Percentiles rank a stretch among this genome's conserved stretches.
Conservation (phyloP, 768 basidiomycete genomes). For the Pleurotus tuoliensis region DNA sequence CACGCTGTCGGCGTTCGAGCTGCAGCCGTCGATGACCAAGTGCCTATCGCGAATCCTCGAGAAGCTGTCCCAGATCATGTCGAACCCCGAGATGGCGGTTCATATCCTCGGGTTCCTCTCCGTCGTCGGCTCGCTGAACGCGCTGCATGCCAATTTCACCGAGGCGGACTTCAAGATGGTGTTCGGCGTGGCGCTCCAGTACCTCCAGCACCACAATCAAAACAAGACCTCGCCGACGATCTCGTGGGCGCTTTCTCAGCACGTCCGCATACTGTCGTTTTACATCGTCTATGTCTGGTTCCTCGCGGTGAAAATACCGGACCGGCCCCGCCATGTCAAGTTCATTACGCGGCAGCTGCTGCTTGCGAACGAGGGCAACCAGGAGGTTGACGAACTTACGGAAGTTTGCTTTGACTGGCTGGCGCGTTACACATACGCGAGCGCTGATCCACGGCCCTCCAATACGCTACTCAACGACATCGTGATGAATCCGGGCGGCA, state of each 20-base stretch:
- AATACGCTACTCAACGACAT: conserved; percentile 76
- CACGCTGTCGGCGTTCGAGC: conserved; percentile 82
- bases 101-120: conserved; percentile 92
- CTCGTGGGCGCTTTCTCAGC: conserved; percentile 87
- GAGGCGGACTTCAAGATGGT: conserved; percentile 90
- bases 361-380: conserved; percentile 75
- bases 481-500: conserved; percentile 53
- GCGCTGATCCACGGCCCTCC: conserved; percentile 88
- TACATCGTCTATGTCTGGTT: conserved; percentile 95
- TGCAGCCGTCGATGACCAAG: conserved; percentile 77
- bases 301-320: conserved; percentile 76
- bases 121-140: conserved; percentile 77
- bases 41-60: conserved; percentile 77
- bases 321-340: conserved; percentile 75
- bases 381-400: conserved; percentile 78
- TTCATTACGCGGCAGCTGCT: conserved; percentile 86
- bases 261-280: conserved; percentile 86
- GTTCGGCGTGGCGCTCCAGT: conserved; percentile 90
- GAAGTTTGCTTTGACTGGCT: conserved; percentile 99
- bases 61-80: conserved; percentile 91
- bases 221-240: conserved; percentile 50
- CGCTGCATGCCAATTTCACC: conserved; percentile 86
- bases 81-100: conserved; percentile 88
- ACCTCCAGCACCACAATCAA: conserved; percentile 87
- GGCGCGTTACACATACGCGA: conserved; percentile 89